Base-by-base conservation (phyloP, 148 eudicot species). In the Camellia sinensis region DNA sequence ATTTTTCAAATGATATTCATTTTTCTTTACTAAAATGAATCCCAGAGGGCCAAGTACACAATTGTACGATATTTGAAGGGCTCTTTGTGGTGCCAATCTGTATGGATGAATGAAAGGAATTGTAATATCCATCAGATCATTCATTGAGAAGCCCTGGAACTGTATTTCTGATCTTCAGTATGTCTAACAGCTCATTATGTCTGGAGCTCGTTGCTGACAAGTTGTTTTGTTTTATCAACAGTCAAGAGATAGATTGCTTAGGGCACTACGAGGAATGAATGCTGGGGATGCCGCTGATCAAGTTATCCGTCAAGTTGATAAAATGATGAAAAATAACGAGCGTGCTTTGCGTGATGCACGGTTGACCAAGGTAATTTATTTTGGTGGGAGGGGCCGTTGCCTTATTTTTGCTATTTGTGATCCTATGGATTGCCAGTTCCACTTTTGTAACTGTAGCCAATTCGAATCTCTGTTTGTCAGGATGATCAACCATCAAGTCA, bases 271-370 rank as follows among this genome's bases (percentile, higher is more conserved):
- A 50, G 87, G 84, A 79, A 91, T 96, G 92, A 92, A 90, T 86
- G 99, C 99, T 83, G 97, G 97, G 67, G 99, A 96, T 81, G 99
- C 99, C 8, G 99, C 89, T 71, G 99, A 96, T 87, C 99, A 92
- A 83, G 97, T 87, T 83, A 85, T 94, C 50, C 88, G 99, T 29
- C 97, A 93, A 81, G 89, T 91, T 79, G 99, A 96, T 76, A 96
- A 96, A 85, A 84, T 91, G 70, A 83, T 91, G 82, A 92, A 83
- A 86, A 87, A 78, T 81, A 90, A 84, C 82, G 99, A 91, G 79
- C 98, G 98, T 62, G 86, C 86, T 84, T 87, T 86, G 74, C 94
- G 93, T 69, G 98, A 96, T 75, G 72, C 78, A 71, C 88, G 90
- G 53, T 62, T 82, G 50, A 80, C 4, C 74, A 92, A 90, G 95